Evolutionary conservation across 108 stramenopile species (phyloP).

Genomic region (Cyclotella baltica): DNA sequence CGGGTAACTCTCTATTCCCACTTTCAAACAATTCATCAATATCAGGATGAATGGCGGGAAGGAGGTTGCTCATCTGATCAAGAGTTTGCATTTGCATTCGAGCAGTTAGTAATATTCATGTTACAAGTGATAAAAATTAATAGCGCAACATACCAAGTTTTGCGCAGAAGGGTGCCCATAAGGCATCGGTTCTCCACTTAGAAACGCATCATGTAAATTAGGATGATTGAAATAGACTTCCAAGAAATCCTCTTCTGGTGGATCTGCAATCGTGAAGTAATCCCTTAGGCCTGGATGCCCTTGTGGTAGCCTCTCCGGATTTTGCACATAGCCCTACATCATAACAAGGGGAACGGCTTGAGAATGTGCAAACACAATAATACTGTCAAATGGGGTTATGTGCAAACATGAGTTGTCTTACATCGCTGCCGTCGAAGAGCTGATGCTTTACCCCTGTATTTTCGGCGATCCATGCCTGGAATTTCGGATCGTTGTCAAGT

Average conservation of each 20-base stretch:
- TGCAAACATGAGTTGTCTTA: background rate
- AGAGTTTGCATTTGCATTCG: too few species aligned
- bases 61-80: slow-evolving; percentile 1
- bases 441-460: slow-evolving; percentile 17
- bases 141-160: slow-evolving; percentile 10
- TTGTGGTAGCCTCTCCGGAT: slow-evolving; percentile 5
- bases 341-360: background rate
- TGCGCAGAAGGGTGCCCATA: slow-evolving; percentile 21
- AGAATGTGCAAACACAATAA: background rate
- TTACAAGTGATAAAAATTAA: background rate
- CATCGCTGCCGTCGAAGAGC: slow-evolving; percentile 17
- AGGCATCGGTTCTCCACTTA: slow-evolving; percentile 7
- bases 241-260: background rate
- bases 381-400: background rate
- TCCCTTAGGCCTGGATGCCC: slow-evolving; percentile 13
- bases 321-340: slow-evolving; percentile 5
- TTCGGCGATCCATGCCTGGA: slow-evolving; percentile 15
- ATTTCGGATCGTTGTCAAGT: slow-evolving; percentile 14
- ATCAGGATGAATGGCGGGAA: slow-evolving; percentile 28
- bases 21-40: slow-evolving; percentile 32
- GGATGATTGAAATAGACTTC: slow-evolving; percentile 11
- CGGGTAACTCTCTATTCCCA: slow-evolving; percentile 2
- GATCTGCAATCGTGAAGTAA: background rate
- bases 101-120: background rate
- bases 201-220: slow-evolving; percentile 10